Evolutionary conservation across 2,329 filamentous ascomycete species (phyloP), one percentile per base, ranked within the genome.

Genomic region (Hypoxylon sp.): DNA sequence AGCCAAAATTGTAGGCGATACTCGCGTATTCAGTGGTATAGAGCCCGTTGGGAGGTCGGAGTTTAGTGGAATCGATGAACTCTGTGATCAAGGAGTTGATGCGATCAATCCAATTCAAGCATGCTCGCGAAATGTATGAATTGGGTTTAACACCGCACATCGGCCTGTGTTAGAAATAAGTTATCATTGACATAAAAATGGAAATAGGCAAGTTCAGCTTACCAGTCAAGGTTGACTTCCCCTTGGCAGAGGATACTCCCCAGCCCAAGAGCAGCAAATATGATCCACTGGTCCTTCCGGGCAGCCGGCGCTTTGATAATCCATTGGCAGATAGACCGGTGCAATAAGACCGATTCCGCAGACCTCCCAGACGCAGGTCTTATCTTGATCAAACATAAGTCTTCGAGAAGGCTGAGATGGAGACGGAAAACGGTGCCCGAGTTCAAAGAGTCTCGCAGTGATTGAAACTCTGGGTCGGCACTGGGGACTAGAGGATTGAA

Each of bases 241-340:
- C 45, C 45, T 25, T 29, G 9, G 29, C 23, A 47, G 45, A 47
- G 45, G 23, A 29, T 8, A 25, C 7, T 47, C 12, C 45, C 21
- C 45, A 47, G 25, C 6, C 21, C 45, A n/a, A 47, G 25, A 25
- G 45, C 45, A n/a, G 25, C 3, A 14, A 29, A 47, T 29, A 47
- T 14, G 8, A 47, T 47, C 45, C 45, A 47, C 5, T 47, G 8
- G 5, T 25, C 23, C 25, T 47, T 25, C 9, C 14, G 21, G 12
- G 12, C 14, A 14, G 25, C 14, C 3, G 21, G 45, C 9, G 21
- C 25, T n/a, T 47, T 47, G 14, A 29, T 2, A 29, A 47, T 16
- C 45, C 45, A 47, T 29, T 47, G 45, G 45, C 23, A 47, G 23
- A 47, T 47, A 29, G 45, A 23, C 29, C 45, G 45, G 21, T 47